Conservation (phyloP, 805 yeast genomes). For the Metschnikowia arizonensis region DNA sequence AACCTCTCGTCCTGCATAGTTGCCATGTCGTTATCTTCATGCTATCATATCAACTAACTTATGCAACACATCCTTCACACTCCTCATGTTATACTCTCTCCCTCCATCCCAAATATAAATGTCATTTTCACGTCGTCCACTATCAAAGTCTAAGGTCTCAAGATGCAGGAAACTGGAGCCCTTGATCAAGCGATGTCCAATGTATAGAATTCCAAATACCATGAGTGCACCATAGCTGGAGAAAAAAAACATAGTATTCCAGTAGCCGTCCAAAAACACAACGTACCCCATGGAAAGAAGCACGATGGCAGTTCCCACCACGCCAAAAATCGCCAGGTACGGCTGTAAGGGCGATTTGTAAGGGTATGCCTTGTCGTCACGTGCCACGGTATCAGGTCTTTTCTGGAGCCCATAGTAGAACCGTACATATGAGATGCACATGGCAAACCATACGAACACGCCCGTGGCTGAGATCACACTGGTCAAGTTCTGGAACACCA, state of each 20-base stretch:
- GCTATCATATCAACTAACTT: constrained; percentile 35
- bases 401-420: constrained; percentile 58
- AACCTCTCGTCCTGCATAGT: too few species aligned
- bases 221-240: constrained; percentile 62
- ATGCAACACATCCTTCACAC: constrained; percentile 29
- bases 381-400: constrained; percentile 60
- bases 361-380: constrained; percentile 64
- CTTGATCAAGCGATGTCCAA: constrained; percentile 53
- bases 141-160: constrained; percentile 74
- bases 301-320: constrained; percentile 48
- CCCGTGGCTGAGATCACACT: constrained; percentile 72
- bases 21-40: too few species aligned
- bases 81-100: constrained; percentile 34
- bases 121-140: constrained; percentile 82
- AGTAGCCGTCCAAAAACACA: constrained; percentile 52
- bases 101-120: constrained; percentile 80
- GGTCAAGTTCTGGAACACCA: constrained; percentile 62
- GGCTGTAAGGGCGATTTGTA: constrained; percentile 71
- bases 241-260: constrained; percentile 61
- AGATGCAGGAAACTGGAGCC: constrained; percentile 64
- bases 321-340: constrained; percentile 58
- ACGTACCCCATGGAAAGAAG: constrained; percentile 59
- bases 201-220: constrained; percentile 47
- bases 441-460: constrained; percentile 73
- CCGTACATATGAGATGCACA: constrained; percentile 60